Evolutionary conservation across 1,284 basidiomycete genomes (phyloP).

Genomic region (Sanghuangporus sanghuang): DNA sequence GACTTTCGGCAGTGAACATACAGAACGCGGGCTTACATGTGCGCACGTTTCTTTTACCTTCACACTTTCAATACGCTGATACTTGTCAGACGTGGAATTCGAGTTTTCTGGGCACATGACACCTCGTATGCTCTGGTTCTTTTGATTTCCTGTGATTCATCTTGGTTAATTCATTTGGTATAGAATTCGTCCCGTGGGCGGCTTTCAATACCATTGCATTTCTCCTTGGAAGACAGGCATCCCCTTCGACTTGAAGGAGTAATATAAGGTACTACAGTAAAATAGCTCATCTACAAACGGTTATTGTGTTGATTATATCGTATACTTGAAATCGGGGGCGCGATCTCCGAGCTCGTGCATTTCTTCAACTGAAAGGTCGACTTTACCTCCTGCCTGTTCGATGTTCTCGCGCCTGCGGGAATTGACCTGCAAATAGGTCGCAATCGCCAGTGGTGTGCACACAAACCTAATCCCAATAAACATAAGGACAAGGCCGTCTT

Average conservation of each 20-base stretch:
- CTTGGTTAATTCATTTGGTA: background rate
- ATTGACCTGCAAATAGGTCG: conserved; percentile 54
- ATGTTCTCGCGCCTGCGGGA: conserved; percentile 25
- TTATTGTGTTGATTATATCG: conserved; percentile 24
- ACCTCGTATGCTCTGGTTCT: conserved; percentile 36
- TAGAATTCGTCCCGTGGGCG: conserved; percentile 57
- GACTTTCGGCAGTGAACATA: conserved; percentile 31
- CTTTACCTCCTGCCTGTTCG: conserved; percentile 32
- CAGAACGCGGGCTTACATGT: conserved; percentile 33
- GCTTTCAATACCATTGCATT: conserved; percentile 45
- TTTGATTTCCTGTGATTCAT: background rate
- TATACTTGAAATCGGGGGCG: conserved; percentile 63
- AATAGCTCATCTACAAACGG: background rate
- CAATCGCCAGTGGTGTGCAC: conserved; percentile 40
- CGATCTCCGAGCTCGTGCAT: conserved; percentile 53
- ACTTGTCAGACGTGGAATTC: conserved; percentile 44
- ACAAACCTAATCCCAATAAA: conserved; percentile 63
- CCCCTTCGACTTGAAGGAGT: conserved; percentile 34
- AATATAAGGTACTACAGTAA: background rate
- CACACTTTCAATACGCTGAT: background rate
- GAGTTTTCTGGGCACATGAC: conserved; percentile 57
- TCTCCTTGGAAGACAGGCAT: conserved; percentile 45
- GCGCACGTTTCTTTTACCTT: conserved; percentile 11
- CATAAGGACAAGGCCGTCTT: conserved; percentile 62
- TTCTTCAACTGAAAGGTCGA: conserved; percentile 32